phyloP scores from a whole-genome alignment of 176 grass and related monocot genomes.

The Zizania latifolia region DNA sequence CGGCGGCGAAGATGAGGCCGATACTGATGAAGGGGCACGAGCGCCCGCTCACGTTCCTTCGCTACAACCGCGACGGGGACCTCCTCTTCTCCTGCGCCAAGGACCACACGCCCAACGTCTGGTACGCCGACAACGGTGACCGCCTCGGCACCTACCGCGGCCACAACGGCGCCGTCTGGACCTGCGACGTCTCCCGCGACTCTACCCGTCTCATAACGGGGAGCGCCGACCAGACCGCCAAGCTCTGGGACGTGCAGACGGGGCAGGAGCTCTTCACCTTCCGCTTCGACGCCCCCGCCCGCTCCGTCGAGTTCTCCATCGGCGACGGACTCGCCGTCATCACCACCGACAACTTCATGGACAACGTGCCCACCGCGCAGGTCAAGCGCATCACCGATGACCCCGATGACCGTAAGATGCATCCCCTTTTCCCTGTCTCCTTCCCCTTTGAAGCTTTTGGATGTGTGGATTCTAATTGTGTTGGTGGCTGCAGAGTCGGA shows the following conservation, averaged over 20 bases:
- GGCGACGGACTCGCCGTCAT: conserved; percentile 63
- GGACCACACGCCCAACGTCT: conserved; percentile 79
- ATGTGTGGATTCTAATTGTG: background rate
- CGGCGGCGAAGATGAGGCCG: conserved; percentile 50
- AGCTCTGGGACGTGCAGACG: conserved; percentile 79
- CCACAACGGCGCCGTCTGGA: conserved; percentile 93
- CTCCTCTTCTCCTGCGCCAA: conserved; percentile 95
- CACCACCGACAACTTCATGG: conserved; percentile 91
- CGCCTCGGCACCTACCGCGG: conserved; percentile 88
- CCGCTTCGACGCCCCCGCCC: conserved; percentile 66
- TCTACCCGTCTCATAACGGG: conserved; percentile 64
- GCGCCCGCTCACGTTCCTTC: conserved; percentile 82
- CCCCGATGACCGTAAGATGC: conserved; percentile 49
- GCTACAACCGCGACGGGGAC: conserved; percentile 92
- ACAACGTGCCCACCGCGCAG: conserved; percentile 64
- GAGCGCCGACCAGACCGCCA: conserved; percentile 76
- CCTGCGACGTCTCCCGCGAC: conserved; percentile 84
- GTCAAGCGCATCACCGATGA: conserved; percentile 73
- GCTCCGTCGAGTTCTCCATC: conserved; percentile 63
- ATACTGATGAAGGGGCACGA: conserved; percentile 98
- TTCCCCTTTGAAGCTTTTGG: background rate
- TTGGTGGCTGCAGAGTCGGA: conserved; percentile 54
- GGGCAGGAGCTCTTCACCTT: conserved; percentile 73
- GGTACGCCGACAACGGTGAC: conserved; percentile 84
- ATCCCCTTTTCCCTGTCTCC: background rate